phyloP scores from a whole-genome alignment of 179 eudicot species.

The Patellifolia procumbens region DNA sequence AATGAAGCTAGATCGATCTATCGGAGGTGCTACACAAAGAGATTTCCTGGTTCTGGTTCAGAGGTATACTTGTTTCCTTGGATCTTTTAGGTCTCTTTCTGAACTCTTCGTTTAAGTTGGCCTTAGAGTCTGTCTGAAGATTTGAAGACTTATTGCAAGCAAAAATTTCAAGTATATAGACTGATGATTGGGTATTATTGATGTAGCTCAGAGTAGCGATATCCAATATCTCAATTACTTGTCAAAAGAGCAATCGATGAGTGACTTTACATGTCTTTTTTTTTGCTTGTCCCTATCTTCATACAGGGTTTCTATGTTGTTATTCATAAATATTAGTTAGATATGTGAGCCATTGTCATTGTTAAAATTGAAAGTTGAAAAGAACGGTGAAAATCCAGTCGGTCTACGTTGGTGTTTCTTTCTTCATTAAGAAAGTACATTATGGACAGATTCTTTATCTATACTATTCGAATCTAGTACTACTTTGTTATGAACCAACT shows the following conservation, averaged over 20 bases:
- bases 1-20: conserved; percentile 85
- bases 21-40: conserved; percentile 82
- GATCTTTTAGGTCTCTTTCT: neutral
- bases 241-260: neutral
- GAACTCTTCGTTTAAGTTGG: neutral
- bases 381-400: neutral
- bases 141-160: no score
- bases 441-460: no score
- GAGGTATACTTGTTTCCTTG: conserved; percentile 50
- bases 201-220: neutral
- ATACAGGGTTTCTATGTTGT: neutral
- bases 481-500: no score
- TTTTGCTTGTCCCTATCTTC: neutral
- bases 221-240: neutral
- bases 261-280: neutral
- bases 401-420: no score
- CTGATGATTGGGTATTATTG: neutral
- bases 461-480: no score
- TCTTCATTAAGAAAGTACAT: no score
- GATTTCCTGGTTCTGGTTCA: conserved; percentile 85
- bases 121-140: no score
- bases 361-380: no score
- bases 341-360: no score
- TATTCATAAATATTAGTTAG: neutral
- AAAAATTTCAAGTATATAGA: neutral